phyloP scores from a whole-genome alignment of 2,329 filamentous ascomycete genomes.

The Lecanosticta acicola region DNA sequence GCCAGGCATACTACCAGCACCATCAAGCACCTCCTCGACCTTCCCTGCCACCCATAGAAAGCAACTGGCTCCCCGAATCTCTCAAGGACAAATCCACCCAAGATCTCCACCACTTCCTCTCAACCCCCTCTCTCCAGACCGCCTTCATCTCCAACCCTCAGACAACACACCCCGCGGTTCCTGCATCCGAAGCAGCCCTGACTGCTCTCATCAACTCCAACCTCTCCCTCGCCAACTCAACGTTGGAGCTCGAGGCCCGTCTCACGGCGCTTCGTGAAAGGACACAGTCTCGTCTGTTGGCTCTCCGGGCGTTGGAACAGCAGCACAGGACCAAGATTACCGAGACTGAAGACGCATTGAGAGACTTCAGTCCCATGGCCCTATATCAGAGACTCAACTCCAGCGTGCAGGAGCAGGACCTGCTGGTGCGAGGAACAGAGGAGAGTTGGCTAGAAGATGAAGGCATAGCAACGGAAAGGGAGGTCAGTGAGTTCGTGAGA shows the following conservation, averaged over 20 bases:
- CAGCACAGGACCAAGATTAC: slow-evolving; percentile 84
- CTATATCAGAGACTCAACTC: slow-evolving; percentile 76
- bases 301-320: slow-evolving; percentile 81
- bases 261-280: slow-evolving; percentile 58
- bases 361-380: slow-evolving; percentile 77
- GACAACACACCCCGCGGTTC: slow-evolving; percentile 67
- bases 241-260: slow-evolving; percentile 56
- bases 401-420: slow-evolving; percentile 75
- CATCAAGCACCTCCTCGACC: slow-evolving; percentile 11
- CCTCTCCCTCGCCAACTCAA: slow-evolving; percentile 59
- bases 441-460: slow-evolving; percentile 80
- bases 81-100: slow-evolving; percentile 66
- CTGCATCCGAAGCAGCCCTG: slow-evolving; percentile 60
- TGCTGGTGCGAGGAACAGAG: slow-evolving; percentile 73
- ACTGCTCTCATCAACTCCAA: slow-evolving; percentile 64
- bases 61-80: slow-evolving; percentile 71
- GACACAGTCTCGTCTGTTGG: slow-evolving; percentile 74
- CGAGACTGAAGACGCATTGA: slow-evolving; percentile 79
- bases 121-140: slow-evolving; percentile 60
- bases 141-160: slow-evolving; percentile 64
- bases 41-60: slow-evolving; percentile 34
- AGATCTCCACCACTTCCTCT: slow-evolving; percentile 66
- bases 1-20: slow-evolving; percentile 14
- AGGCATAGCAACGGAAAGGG: slow-evolving; percentile 64
- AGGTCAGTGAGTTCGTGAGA: slow-evolving; percentile 78